Percentiles rank a stretch among this genome's conserved stretches.
phyloP scores from a whole-genome alignment of 352 stramenopile species.

The Blastocystis sp. region DNA sequence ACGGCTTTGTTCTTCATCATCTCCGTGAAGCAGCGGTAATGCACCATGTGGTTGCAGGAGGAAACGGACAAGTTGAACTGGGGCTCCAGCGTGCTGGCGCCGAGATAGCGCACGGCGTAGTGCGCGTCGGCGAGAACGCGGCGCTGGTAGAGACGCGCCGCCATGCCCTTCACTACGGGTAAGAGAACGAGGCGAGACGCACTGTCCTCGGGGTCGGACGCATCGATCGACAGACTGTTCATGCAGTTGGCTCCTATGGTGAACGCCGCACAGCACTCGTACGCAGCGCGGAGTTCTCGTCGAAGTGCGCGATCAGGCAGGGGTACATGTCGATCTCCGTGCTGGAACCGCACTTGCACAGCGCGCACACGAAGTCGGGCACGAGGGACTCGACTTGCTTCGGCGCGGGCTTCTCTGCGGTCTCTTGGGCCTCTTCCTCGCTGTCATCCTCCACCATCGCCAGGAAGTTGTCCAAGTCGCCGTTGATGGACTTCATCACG shows the following conservation, averaged over 20 bases:
- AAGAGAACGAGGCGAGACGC: not conserved
- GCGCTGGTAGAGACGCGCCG: not conserved
- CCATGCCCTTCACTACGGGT: not conserved
- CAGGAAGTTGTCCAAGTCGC: slow-evolving; percentile 15
- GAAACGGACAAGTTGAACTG: not conserved
- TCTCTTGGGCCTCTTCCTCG: not conserved
- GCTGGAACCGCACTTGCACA: slow-evolving; percentile 9
- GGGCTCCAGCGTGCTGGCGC: not conserved
- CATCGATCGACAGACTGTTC: not conserved
- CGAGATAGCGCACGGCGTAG: not conserved
- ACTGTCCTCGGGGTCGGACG: not conserved
- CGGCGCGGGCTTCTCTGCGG: not conserved
- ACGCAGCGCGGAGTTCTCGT: slow-evolving; percentile 17
- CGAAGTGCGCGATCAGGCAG: slow-evolving; percentile 4
- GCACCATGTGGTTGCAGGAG: slow-evolving; percentile 42
- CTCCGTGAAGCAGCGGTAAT: slow-evolving; percentile 19
- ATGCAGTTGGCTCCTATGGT: not conserved
- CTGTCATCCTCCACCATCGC: slow-evolving; percentile 14
- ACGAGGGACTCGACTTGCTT: not conserved
- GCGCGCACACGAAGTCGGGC: slow-evolving; percentile 4
- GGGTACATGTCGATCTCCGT: slow-evolving; percentile 33
- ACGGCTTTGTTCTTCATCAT: not conserved
- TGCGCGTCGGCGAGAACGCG: not conserved
- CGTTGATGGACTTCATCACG: not conserved
- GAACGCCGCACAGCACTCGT: not conserved